phyloP scores from a whole-genome alignment of 2,329 filamentous ascomycete genomes.

The Metarhizium robertsii region DNA sequence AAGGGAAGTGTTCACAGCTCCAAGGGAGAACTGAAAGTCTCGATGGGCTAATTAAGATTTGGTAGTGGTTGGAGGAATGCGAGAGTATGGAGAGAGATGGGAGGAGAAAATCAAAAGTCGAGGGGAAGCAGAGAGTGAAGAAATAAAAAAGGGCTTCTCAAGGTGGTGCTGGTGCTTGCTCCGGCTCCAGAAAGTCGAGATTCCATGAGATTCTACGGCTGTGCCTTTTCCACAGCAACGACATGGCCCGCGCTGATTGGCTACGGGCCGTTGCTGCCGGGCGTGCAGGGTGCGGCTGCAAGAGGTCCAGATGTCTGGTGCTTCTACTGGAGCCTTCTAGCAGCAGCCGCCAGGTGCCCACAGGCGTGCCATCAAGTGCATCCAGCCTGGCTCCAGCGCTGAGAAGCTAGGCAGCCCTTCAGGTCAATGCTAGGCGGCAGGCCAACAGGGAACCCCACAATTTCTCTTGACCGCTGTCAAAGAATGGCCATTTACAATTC shows the following conservation, averaged over 20 bases:
- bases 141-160: slow-evolving; percentile 27
- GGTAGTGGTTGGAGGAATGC: slow-evolving; percentile 6
- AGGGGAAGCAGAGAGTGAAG: slow-evolving; percentile 14
- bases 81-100: slow-evolving; percentile 11
- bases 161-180: slow-evolving; percentile 7
- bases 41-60: slow-evolving; percentile 9
- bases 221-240: slow-evolving; percentile 17
- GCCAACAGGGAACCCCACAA: background rate
- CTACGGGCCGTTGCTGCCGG: slow-evolving; percentile 2
- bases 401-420: no score
- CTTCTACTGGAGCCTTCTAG: slow-evolving; percentile 18
- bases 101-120: slow-evolving; percentile 12
- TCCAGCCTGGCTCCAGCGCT: background rate
- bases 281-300: background rate
- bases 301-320: background rate
- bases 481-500: background rate
- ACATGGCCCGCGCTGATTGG: slow-evolving; percentile 16
- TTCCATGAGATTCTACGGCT: slow-evolving; percentile 38
- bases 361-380: background rate
- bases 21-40: slow-evolving; percentile 11
- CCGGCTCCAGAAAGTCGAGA: slow-evolving; percentile 22
- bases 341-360: background rate
- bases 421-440: background rate
- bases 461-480: background rate
- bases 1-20: slow-evolving; percentile 7